Base-by-base conservation (phyloP, 176 grass and related monocot genomes). In the Carex myosuroides region DNA sequence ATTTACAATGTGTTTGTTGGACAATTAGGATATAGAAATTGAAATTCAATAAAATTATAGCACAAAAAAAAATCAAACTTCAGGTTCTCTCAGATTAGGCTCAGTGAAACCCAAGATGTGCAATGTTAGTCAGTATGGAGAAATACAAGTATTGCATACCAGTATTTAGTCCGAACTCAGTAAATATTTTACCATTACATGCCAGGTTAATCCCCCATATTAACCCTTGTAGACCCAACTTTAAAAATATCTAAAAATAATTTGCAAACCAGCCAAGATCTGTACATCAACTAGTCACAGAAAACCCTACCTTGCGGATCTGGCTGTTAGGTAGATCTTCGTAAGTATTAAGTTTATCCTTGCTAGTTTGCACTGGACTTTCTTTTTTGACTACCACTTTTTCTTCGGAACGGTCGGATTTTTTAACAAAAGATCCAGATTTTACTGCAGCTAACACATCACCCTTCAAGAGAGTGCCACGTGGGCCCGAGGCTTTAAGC, bases 381-480 rank as follows among this genome's bases (percentile, higher is more conserved):
- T 64, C 76, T 64, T 89, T 84, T 22, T 83, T 80, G 13, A 81
- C 84, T 81, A 79, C 79, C 87, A 83, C 85, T 71, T 85, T 79
- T 66, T 93, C 89, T 88, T 95, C 87, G 79, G 79, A 60, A 81
- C 86, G 69, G 60, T 80, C 85, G n/a, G 14, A 48, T 70, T 72
- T 63, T 85, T 81, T 84, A 79, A 64, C 81, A 90, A 78, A 61
- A 24, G 44, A 39, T 8, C 91, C 92, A 72, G 91, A 91, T 80
- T 89, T 95, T 81, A 98, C 82, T 72, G 93, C 91, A 26, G 89
- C 86, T 24, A 98, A 76, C 60, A 98, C 91, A 76, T 95, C 96
- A 4, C 96, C 92, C 87, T 98, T 98, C 76, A 98, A 64, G 84
- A 98, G 96, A 85, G 96, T 98, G 56, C 96, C 96, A 88, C 86